phyloP scores from a whole-genome alignment of 2,329 filamentous ascomycete genomes.

The Diaporthe citriasiana region DNA sequence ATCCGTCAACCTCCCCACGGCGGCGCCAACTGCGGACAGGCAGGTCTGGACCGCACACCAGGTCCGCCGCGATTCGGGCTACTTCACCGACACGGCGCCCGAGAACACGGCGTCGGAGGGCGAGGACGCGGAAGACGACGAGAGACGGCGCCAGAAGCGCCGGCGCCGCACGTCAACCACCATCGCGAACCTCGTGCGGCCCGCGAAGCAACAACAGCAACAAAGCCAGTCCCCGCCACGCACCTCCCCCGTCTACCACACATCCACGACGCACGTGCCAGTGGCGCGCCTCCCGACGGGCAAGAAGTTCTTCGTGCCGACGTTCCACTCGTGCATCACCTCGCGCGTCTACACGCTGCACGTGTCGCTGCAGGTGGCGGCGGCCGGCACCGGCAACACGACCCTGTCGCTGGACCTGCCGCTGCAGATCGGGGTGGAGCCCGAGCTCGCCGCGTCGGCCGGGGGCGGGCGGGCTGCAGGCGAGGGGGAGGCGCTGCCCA shows the following conservation, averaged over 20 bases:
- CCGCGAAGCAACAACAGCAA: not conserved
- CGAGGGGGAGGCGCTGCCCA: constrained; percentile 56
- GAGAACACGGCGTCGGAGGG: constrained; percentile 53
- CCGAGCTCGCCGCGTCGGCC: constrained; percentile 47
- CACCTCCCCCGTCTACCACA: constrained; percentile 55
- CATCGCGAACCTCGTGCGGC: constrained; percentile 33
- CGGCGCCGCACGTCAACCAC: constrained; percentile 21
- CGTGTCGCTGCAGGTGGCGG: constrained; percentile 56
- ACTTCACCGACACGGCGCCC: constrained; percentile 59
- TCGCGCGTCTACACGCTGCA: constrained; percentile 69
- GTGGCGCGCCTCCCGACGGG: constrained; percentile 59
- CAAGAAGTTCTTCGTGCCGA: constrained; percentile 67
- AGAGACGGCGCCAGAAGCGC: constrained; percentile 37
- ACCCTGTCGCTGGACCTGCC: constrained; percentile 62
- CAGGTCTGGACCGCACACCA: constrained; percentile 58
- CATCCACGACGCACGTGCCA: constrained; percentile 61
- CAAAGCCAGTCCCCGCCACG: not conserved
- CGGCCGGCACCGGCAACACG: constrained; percentile 55
- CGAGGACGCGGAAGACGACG: constrained; percentile 48
- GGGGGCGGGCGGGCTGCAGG: constrained; percentile 44
- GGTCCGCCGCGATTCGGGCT: constrained; percentile 67
- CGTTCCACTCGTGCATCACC: constrained; percentile 71
- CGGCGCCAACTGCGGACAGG: constrained; percentile 49
- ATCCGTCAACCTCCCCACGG: constrained; percentile 58
- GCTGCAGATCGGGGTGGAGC: constrained; percentile 65